phyloP scores from a whole-genome alignment of 2,329 filamentous ascomycete genomes.

The Microascus cirrosus region DNA sequence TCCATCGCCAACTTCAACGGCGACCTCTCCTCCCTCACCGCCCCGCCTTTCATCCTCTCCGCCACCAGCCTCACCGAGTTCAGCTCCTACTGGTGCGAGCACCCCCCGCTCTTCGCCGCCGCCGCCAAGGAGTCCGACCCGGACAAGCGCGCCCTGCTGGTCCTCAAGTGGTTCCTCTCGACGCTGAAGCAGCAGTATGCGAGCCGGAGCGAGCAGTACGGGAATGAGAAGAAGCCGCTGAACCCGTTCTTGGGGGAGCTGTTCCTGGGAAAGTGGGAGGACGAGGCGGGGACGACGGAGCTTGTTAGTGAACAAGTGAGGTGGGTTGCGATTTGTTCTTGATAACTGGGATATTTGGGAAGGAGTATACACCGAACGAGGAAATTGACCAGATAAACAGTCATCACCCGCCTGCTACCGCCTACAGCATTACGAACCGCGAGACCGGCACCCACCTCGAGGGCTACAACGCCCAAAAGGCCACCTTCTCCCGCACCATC shows the following conservation, averaged over 20 bases:
- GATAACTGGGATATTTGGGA: too few species aligned
- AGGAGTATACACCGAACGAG: neutral
- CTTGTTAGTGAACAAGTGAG: slow-evolving; percentile 92
- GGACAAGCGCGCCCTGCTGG: slow-evolving; percentile 70
- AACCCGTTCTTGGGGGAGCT: slow-evolving; percentile 95
- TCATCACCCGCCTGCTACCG: slow-evolving; percentile 90
- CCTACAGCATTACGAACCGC: slow-evolving; percentile 83
- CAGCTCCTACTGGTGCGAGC: slow-evolving; percentile 73
- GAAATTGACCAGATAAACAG: slow-evolving; percentile 20
- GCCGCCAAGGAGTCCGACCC: slow-evolving; percentile 70
- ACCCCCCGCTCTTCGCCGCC: slow-evolving; percentile 67
- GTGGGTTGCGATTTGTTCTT: slow-evolving; percentile 22
- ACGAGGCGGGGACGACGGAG: slow-evolving; percentile 69
- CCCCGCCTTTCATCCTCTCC: slow-evolving; percentile 73
- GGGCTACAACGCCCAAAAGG: slow-evolving; percentile 95
- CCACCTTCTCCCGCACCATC: slow-evolving; percentile 87
- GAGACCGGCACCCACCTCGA: slow-evolving; percentile 68
- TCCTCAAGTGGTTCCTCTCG: slow-evolving; percentile 94
- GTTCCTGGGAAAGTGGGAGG: slow-evolving; percentile 84
- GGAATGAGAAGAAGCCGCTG: slow-evolving; percentile 94
- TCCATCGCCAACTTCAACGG: slow-evolving; percentile 76
- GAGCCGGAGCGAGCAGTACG: slow-evolving; percentile 63
- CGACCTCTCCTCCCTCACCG: slow-evolving; percentile 69
- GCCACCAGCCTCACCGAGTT: slow-evolving; percentile 70
- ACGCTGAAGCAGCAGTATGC: slow-evolving; percentile 82